A percentile compares a stretch with the other conserved stretches of the same genome.
Conservation (phyloP, 1,284 basidiomycete genomes). For the Puccinia hordei region DNA sequence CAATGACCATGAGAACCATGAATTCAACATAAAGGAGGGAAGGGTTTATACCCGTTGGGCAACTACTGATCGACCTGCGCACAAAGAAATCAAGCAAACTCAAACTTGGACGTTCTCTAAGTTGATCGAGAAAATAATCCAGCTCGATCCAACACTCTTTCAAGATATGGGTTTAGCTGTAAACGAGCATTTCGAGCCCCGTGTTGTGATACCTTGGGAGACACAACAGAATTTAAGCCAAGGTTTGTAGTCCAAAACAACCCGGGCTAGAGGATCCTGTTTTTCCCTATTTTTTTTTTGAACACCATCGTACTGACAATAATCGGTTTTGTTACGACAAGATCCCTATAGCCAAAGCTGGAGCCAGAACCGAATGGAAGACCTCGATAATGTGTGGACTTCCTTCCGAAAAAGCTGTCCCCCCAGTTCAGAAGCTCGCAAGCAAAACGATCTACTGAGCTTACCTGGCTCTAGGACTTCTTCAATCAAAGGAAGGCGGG, state of each 20-base stretch:
- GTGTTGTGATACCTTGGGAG: constrained; percentile 39
- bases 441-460: not conserved
- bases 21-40: constrained; percentile 26
- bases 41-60: constrained; percentile 14
- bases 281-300: not conserved
- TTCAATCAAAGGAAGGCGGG: constrained; percentile 1
- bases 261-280: not conserved
- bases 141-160: constrained; percentile 29
- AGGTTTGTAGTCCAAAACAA: not conserved
- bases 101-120: constrained; percentile 41
- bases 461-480: not conserved
- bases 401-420: constrained; percentile 29
- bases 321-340: not conserved
- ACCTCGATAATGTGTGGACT: constrained; percentile 13
- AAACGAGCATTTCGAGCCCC: constrained; percentile 37
- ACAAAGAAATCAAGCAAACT: constrained; percentile 26
- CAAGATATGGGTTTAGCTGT: constrained; percentile 30
- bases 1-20: constrained; percentile 36
- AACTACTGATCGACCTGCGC: not conserved
- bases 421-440: constrained; percentile 34
- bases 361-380: not conserved
- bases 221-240: not conserved
- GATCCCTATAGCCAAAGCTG: not conserved
- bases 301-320: not conserved
- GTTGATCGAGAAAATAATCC: constrained; percentile 28